phyloP scores from a whole-genome alignment of 1,139 yeast species.

The Taiozyma onychis region DNA sequence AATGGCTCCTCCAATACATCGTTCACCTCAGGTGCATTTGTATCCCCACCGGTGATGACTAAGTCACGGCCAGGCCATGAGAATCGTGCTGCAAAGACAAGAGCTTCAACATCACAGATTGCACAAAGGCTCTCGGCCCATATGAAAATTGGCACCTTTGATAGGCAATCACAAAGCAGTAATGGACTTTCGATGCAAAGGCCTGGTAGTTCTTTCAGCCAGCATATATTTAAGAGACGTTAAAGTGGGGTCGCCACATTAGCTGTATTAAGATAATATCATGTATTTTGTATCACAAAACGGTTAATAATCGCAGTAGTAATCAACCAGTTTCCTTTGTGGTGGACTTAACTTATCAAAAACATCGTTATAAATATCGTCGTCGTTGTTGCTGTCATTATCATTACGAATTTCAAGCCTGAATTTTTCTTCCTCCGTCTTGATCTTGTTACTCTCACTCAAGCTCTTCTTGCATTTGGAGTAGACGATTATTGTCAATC shows the following conservation, averaged over 20 bases:
- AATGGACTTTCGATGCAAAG: slow-evolving; percentile 3
- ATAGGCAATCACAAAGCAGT: slow-evolving; percentile 1
- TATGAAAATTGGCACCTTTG: slow-evolving; percentile 19
- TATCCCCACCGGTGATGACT: neutral
- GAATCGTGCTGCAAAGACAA: slow-evolving; percentile 8
- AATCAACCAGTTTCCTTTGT: slow-evolving; percentile 35
- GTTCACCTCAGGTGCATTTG: slow-evolving; percentile 4
- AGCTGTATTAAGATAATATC: neutral
- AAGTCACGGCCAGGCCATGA: neutral
- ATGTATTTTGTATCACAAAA: neutral
- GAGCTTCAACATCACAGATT: slow-evolving; percentile 19
- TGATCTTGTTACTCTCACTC: slow-evolving; percentile 9
- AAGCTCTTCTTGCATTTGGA: slow-evolving; percentile 26
- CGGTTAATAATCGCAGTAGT: slow-evolving; percentile 26
- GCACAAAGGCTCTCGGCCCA: slow-evolving; percentile 21
- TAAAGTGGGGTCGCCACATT: neutral
- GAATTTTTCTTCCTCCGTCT: slow-evolving; percentile 3
- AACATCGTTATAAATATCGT: slow-evolving; percentile 23
- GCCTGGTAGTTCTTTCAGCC: slow-evolving; percentile 15
- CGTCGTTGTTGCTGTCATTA: slow-evolving; percentile 7
- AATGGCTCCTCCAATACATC: slow-evolving; percentile 11
- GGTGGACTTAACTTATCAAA: slow-evolving; percentile 30
- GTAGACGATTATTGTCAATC: slow-evolving; percentile 37
- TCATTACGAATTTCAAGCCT: slow-evolving; percentile 8
- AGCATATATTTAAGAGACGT: slow-evolving; percentile 7